Evolutionary conservation across 176 grass and related monocot genomes (phyloP).

Genomic region (Zoysia japonica): DNA sequence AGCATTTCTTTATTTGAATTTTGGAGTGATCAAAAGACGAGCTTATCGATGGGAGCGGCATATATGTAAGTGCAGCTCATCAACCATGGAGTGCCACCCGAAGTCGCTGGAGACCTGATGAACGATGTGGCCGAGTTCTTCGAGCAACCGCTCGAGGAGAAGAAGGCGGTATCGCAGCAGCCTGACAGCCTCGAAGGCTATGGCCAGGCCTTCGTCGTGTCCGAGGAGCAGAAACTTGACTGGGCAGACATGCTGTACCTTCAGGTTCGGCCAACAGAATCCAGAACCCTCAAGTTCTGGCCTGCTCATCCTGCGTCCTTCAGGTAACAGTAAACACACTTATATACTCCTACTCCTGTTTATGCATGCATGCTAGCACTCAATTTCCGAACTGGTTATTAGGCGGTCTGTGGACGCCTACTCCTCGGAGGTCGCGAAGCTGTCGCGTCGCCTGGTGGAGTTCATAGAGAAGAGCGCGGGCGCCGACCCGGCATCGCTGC

Average conservation of each 20-base stretch:
- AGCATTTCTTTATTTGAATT: too few relatives aligned
- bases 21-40: not conserved
- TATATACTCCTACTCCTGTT: too few relatives aligned
- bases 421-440: constrained; percentile 19
- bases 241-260: constrained; percentile 52
- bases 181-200: constrained; percentile 33
- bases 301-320: constrained; percentile 25
- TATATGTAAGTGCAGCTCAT: constrained; percentile 10
- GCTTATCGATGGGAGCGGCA: not conserved
- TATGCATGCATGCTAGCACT: too few relatives aligned
- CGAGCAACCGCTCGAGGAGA: constrained; percentile 33
- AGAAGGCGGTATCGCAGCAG: constrained; percentile 11
- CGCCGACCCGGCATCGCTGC: constrained; percentile 33
- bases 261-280: constrained; percentile 5
- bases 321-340: not conserved
- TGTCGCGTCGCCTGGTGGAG: constrained; percentile 30
- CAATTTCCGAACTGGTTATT: not conserved
- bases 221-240: constrained; percentile 51
- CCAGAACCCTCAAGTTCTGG: constrained; percentile 37
- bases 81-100: constrained; percentile 40
- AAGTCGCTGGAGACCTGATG: constrained; percentile 30
- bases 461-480: constrained; percentile 47
- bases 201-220: constrained; percentile 43
- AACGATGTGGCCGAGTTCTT: constrained; percentile 35
- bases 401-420: constrained; percentile 44